Evolutionary conservation across 352 stramenopile genomes (phyloP), one percentile per base, ranked within the genome.

Genomic region (Pythium sukuiense): DNA sequence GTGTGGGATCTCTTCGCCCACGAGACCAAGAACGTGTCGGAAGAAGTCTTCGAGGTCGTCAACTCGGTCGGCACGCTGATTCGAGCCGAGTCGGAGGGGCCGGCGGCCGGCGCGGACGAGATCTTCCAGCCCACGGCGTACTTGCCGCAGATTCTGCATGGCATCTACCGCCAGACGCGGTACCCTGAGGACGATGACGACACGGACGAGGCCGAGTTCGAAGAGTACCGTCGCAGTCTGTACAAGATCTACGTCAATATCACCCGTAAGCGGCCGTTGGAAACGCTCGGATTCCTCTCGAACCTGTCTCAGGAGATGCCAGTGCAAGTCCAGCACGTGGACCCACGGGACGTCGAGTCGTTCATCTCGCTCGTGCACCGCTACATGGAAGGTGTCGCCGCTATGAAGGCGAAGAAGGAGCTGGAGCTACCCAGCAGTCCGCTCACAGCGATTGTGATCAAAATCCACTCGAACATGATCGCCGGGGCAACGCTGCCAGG

Each of bases 171-270:
- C 27, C 87, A 96, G 63, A 92, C 88, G 13, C 83, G 87, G 14
- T 93, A 90, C 55, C 84, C 84, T 0, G 80, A 92, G 8, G 79
- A 91, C 57, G 74, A 77, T 0, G 82, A 92, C 69, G 82, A 92
- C 68, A 85, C 83, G 55, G 88, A 96, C 62, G 86, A 80, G 26
- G 80, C 87, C 8, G 86, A 92, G 61, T 93, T 96, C 60, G 88
- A 95, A 72, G 79, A 90, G 50, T 94, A 95, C 63, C 82, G 87
- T 29, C 81, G 81, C 52, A 90, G 85, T 58, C 68, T 94, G 24
- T 92, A 89, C 73, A 92, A 90, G 54, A 93, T 96, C 61, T 96
- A 91, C 64, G 81, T 96, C 50, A 94, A 96, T 65, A 87, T 93
- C 55, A 86, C 86, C 41, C 87, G 87, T 1, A 72, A 90, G 55